Evolutionary conservation across 257 asterid species (phyloP).

Genomic region (Solanum clarkiae): DNA sequence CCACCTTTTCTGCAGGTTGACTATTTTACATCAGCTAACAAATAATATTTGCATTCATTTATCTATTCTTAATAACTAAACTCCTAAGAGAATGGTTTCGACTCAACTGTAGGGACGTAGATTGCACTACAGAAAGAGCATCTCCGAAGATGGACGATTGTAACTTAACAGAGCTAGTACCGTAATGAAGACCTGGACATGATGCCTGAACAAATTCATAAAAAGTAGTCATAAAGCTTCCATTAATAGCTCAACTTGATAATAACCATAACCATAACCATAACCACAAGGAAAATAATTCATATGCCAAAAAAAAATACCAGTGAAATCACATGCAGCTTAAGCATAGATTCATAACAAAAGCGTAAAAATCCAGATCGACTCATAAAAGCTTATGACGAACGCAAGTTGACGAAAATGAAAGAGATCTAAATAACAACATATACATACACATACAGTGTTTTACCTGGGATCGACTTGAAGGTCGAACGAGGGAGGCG

Average conservation of each 20-base stretch:
- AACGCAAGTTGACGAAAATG: neutral
- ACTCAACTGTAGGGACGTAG: neutral
- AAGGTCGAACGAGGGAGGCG: neutral
- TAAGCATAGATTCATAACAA: too few species aligned
- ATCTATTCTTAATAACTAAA: neutral
- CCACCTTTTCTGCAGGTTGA: neutral
- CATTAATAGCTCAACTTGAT: neutral
- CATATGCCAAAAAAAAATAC: too few species aligned
- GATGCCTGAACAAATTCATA: neutral
- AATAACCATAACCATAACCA: too few species aligned
- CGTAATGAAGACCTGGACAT: neutral
- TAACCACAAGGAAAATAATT: neutral
- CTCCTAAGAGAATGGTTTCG: neutral
- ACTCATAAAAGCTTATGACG: neutral
- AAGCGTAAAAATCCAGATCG: neutral
- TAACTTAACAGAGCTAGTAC: neutral
- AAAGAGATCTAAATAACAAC: neutral
- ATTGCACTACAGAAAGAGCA: neutral
- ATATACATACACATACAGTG: neutral
- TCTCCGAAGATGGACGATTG: neutral
- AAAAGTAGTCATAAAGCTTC: neutral
- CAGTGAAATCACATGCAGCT: too few species aligned
- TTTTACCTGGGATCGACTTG: neutral
- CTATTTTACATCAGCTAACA: neutral
- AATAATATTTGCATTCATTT: neutral